These are phyloP conservation scores for Rhodotorula babjevae DNA, from an alignment of 768 basidiomycete genomes.

Conservation along the genomic window DNA sequence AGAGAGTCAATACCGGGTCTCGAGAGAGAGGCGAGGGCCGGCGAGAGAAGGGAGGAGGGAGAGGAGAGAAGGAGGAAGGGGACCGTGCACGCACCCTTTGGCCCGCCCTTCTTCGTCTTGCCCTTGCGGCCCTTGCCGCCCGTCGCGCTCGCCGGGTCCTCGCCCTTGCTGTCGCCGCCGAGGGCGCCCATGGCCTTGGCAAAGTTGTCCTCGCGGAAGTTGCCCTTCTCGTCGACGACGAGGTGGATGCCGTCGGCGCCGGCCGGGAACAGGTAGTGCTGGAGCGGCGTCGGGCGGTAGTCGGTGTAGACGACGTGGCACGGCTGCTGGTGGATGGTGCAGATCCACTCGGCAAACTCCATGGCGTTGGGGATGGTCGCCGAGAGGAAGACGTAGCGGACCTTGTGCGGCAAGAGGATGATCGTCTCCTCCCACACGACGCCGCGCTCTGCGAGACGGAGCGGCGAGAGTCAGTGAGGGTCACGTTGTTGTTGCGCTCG, in stretches of 20 bases:
- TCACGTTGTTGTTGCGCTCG: too few species aligned
- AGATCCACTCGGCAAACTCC: constrained; percentile 99
- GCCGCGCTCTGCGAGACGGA: constrained; percentile 65
- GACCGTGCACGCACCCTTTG: constrained; percentile 68
- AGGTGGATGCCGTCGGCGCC: constrained; percentile 96
- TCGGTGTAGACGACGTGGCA: constrained; percentile 99
- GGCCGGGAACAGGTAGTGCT: constrained; percentile 95
- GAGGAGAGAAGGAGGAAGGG: background rate
- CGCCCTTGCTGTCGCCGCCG: constrained; percentile 46
- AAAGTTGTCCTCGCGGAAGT: constrained; percentile 96
- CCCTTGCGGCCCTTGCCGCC: constrained; percentile 84
- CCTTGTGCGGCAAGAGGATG: constrained; percentile 89
- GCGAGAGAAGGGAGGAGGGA: too few species aligned
- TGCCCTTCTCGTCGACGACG: constrained; percentile 97
- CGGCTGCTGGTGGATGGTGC: constrained; percentile 91
- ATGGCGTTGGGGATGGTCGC: constrained; percentile 99
- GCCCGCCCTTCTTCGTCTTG: constrained; percentile 83
- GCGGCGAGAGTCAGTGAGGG: background rate
- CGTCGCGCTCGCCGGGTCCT: constrained; percentile 69
- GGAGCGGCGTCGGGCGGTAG: constrained; percentile 94
- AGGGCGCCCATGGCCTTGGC: constrained; percentile 94
- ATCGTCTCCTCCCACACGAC: constrained; percentile 99
- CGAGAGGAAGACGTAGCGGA: constrained; percentile 96
- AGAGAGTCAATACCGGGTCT: background rate
- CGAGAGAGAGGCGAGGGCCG: too few species aligned